Conservation (phyloP, 2,329 filamentous ascomycete genomes). For the Arthroderma uncinatum region DNA sequence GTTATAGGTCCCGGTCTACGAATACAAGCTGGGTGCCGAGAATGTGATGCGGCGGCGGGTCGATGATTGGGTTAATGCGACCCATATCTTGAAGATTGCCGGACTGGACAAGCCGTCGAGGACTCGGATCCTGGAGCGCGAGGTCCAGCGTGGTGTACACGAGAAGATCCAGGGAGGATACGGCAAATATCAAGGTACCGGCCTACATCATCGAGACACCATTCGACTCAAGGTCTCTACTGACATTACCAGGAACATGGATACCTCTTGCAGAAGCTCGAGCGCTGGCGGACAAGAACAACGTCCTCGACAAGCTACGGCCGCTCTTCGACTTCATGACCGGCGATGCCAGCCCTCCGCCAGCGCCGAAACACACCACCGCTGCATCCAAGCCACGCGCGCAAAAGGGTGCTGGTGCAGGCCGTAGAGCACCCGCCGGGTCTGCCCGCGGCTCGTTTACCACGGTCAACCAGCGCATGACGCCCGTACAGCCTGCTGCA, state of each 20-base stretch:
- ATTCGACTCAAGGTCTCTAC: background rate
- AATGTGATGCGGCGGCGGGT: slow-evolving; percentile 92
- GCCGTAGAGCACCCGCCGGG: slow-evolving; percentile 1
- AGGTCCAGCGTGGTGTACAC: slow-evolving; percentile 91
- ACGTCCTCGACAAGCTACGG: slow-evolving; percentile 67
- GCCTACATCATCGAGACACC: background rate
- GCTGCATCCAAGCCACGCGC: slow-evolving; percentile 68
- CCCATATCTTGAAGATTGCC: slow-evolving; percentile 92
- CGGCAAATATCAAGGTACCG: slow-evolving; percentile 88
- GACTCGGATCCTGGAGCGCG: slow-evolving; percentile 87
- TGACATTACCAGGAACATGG: slow-evolving; percentile 62
- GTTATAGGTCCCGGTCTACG: slow-evolving; percentile 78
- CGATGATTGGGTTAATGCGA: slow-evolving; percentile 99
- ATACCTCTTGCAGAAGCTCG: slow-evolving; percentile 77
- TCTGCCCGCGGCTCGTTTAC: slow-evolving; percentile 8
- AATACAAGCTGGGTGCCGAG: slow-evolving; percentile 74
- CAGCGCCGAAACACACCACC: slow-evolving; percentile 77
- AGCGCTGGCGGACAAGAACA: slow-evolving; percentile 73
- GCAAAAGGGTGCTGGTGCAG: slow-evolving; percentile 46
- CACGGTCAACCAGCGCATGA: slow-evolving; percentile 2
- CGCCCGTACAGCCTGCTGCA: background rate
- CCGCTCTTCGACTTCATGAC: slow-evolving; percentile 84
- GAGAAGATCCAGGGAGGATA: slow-evolving; percentile 98
- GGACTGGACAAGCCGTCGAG: slow-evolving; percentile 94
- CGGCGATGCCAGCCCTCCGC: slow-evolving; percentile 78